Evolutionary conservation across 805 yeast genomes (phyloP), one percentile per base, ranked within the genome.

Genomic region (Metschnikowia colocasiae): DNA sequence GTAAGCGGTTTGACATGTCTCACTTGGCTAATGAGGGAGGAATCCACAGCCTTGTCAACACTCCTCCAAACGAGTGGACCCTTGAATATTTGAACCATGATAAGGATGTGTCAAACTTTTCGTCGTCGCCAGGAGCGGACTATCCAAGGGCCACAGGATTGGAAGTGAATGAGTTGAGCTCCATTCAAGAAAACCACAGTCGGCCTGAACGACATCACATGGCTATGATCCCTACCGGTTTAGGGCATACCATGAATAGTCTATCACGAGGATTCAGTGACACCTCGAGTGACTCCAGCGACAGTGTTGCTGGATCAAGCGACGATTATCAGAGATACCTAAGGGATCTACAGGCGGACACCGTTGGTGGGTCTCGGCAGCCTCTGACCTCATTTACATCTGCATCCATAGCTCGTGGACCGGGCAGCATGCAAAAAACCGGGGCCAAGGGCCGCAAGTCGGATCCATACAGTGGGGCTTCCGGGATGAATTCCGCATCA

Each of bases 1-100:
- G 74, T 7, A 60, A 66, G 10, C 69, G 65, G 49, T 60, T 71
- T 43, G 67, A 66, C 45, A 64, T 67, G 54, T 46, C 54, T 12
- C 41, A 40, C 40, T 33, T 55, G 47, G 45, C 43, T 2, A 51
- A 43, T 13, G 51, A 49, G 23, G 40, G 36, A 32, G 43, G 46
- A 42, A 43, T 51, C 36, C 45, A 51, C 32, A 45, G 50, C 34
- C 32, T 51, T 36, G 49, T 51, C 33, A 43, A 46, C 20, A 43
- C 57, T 4, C 53, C 58, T 13, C 51, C 50, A 3, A 51, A 51
- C 26, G 56, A 53, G 40, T 44, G 55, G 55, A 47, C 50, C 9
- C 27, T 37, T 13, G 53, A 43, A 4, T 45, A 45, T 23, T 15
- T 38, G 12, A 38, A 34, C 30, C 49, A 49, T 16, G 57, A 53